Evolutionary conservation across 768 basidiomycete species (phyloP).

Genomic region (Russula brevipes): DNA sequence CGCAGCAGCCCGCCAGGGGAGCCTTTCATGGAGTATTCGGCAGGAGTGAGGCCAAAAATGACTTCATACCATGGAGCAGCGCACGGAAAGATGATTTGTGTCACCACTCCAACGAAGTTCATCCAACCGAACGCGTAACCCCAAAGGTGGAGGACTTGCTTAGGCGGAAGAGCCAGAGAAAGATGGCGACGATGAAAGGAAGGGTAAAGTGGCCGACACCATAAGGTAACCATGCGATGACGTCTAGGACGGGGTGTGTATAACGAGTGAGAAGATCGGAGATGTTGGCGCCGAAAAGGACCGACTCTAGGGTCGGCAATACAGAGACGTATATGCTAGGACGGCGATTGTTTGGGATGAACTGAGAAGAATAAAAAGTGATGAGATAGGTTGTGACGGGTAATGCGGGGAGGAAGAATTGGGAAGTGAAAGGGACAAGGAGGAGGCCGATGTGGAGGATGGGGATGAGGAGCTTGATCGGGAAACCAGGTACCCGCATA

Average conservation of each 20-base stretch:
- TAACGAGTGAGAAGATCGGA: conserved; percentile 93
- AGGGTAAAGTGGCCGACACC: conserved; percentile 88
- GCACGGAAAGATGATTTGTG: conserved; percentile 87
- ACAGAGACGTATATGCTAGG: conserved; percentile 87
- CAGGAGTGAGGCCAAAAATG: conserved; percentile 92
- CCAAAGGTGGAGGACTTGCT: conserved; percentile 78
- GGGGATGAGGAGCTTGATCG: conserved; percentile 74
- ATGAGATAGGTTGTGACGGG: conserved; percentile 86
- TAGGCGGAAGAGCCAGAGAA: conserved; percentile 86
- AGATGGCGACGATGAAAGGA: conserved; percentile 80
- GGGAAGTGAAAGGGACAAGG: conserved; percentile 78
- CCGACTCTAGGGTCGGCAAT: conserved; percentile 90
- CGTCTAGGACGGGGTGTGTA: conserved; percentile 88
- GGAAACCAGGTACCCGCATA: conserved; percentile 65
- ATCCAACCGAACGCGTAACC: conserved; percentile 87
- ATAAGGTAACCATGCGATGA: conserved; percentile 95
- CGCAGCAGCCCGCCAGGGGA: conserved; percentile 90
- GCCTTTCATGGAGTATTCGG: conserved; percentile 86
- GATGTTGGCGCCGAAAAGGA: conserved; percentile 96
- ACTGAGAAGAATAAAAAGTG: conserved; percentile 79
- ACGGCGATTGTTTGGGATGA: conserved; percentile 70
- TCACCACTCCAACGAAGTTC: conserved; percentile 82
- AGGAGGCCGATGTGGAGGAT: conserved; percentile 61
- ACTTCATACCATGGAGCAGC: conserved; percentile 98
- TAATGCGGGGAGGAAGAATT: conserved; percentile 85